A percentile compares a stretch with the other conserved stretches of the same genome.
phyloP scores from a whole-genome alignment of 257 asterid genomes.

The Misopates orontium region DNA sequence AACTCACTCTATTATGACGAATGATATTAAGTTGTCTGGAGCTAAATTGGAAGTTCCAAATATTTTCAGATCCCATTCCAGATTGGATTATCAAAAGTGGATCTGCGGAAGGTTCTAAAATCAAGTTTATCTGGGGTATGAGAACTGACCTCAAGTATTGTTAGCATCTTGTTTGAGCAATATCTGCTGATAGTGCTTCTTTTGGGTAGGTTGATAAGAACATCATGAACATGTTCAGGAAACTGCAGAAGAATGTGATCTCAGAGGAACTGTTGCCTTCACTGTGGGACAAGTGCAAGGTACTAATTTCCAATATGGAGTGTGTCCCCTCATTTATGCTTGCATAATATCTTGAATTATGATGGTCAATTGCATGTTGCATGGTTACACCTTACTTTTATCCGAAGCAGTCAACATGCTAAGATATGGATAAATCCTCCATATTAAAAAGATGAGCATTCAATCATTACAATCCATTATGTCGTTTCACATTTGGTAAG shows the following conservation, averaged over 20 bases:
- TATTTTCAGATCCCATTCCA: constrained; percentile 83
- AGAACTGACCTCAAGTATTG: constrained; percentile 16
- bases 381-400: constrained; percentile 1
- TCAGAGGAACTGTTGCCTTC: constrained; percentile 96
- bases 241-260: constrained; percentile 79
- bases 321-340: constrained; percentile 11
- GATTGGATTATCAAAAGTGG: constrained; percentile 81
- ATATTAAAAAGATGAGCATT: not conserved
- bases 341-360: constrained; percentile 16
- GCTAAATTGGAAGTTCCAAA: constrained; percentile 21
- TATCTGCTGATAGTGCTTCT: constrained; percentile 20
- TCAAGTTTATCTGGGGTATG: constrained; percentile 92
- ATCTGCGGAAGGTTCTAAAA: constrained; percentile 86
- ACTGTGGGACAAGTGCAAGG: constrained; percentile 99
- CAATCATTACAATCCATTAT: not conserved
- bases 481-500: constrained; percentile 10
- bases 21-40: constrained; percentile 15
- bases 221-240: constrained; percentile 78
- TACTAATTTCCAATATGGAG: constrained; percentile 28
- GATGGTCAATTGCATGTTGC: constrained; percentile 9
- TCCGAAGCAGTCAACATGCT: not conserved
- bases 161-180: constrained; percentile 15
- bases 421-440: not conserved
- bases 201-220: constrained; percentile 81
- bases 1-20: not conserved